These are phyloP conservation scores for Clonostachys rosea DNA, from an alignment of 2,329 filamentous ascomycete genomes.

Conservation along the genomic window DNA sequence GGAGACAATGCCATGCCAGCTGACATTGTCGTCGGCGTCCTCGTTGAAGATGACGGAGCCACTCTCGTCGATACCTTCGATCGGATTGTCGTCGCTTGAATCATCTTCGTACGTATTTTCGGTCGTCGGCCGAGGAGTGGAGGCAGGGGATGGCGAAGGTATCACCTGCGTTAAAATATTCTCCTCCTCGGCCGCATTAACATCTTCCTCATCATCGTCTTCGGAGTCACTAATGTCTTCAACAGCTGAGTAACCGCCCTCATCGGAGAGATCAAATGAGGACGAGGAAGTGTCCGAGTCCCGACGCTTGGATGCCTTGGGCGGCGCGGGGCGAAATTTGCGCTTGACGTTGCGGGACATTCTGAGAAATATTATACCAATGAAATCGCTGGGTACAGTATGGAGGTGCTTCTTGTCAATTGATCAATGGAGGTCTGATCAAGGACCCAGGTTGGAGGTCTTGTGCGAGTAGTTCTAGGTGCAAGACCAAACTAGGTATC, in stretches of 20 bases:
- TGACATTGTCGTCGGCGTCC: constrained; percentile 35
- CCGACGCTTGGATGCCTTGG: constrained; percentile 39
- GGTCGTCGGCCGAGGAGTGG: constrained; percentile 45
- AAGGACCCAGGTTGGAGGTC: no score
- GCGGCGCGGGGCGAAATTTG: constrained; percentile 36
- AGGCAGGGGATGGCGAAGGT: constrained; percentile 27
- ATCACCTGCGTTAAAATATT: constrained; percentile 52
- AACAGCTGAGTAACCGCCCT: constrained; percentile 71
- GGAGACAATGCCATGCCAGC: constrained; percentile 53
- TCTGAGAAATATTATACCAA: constrained; percentile 4
- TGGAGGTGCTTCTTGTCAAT: no score
- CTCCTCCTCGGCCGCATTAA: constrained; percentile 73
- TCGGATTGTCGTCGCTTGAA: constrained; percentile 29
- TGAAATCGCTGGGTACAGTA: no score
- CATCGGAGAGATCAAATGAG: constrained; percentile 56
- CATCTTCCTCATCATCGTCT: constrained; percentile 74
- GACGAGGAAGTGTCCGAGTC: constrained; percentile 50
- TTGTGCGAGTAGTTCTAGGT: no score
- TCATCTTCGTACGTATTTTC: constrained; percentile 23
- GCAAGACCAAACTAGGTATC: no score
- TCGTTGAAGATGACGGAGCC: constrained; percentile 31
- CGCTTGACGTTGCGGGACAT: constrained; percentile 48
- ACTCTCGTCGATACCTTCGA: constrained; percentile 28
- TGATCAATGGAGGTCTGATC: no score
- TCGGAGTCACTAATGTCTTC: constrained; percentile 76